Base-by-base conservation (phyloP, 2,329 filamentous ascomycete genomes). In the Sphaerulina musiva region DNA sequence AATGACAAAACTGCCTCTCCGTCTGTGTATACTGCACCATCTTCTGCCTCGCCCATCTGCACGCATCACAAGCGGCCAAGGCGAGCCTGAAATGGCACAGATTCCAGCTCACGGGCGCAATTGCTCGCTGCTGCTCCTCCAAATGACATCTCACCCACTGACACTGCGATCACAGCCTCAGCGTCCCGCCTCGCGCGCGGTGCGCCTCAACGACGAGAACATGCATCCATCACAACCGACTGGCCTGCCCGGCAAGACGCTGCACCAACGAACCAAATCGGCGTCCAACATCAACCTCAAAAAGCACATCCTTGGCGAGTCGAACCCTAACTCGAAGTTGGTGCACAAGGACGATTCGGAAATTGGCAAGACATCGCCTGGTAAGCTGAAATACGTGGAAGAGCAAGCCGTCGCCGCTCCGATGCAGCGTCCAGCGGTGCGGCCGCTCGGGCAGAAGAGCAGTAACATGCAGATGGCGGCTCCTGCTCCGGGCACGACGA, bases 231-330 rank as follows among this genome's bases (percentile, higher is more conserved):
- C 67, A 44, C 67, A 67, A 47, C 74, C 77, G 51, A 70, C 75
- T 51, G 72, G 70, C 42, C 67, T 69, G 50, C 59, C 76, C 56
- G 80, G 80, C 62, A 83, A 83, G 68, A 74, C 80, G 50, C 74
- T 90, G 58, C 88, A 95, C 64, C 84, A 89, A 64, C 85, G 86
- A 59, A 85, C 89, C 74, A 95, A 95, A 73, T 95, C 90, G 7
- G 62, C 60, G 17, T 57, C 58, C 14, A 55, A 55, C 40, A 53
- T 62, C 46, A 55, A 53, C 47, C 48, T 52, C 46, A 55, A 56
- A 46, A 62, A 62, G 58, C 84, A 79, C 62, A 59, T 67, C n/a
- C 60, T 69, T 31, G 67, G 63, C 34, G 67, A 69, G 52, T 59
- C 59, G 41, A 68, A 65, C 50, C 57, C 62, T 31, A 69, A 69